Base-by-base conservation (phyloP, 345 rosid genomes). In the Salix caprea region DNA sequence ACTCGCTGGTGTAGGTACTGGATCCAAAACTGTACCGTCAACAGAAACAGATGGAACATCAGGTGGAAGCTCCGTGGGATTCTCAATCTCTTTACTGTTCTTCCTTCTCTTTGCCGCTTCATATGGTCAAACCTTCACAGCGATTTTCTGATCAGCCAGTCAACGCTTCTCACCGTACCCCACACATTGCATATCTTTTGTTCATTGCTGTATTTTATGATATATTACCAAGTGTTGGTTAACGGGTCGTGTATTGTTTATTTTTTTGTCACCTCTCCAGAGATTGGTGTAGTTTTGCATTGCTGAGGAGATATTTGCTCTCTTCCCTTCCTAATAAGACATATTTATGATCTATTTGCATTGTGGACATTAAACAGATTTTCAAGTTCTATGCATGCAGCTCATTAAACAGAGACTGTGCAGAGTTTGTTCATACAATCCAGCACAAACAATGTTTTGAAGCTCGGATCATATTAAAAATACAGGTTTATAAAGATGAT, bases 11-110 rank as follows among this genome's bases (percentile, higher is more conserved):
- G 82, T 74, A 88, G 90, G 90, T 81, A 74, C 78, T 42, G 90
- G 92, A 83, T 92, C 97, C 3, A 89, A 84, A 84, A 85, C 84
- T 0, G 82, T 84, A 82, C 97, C 97, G 8, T 86, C 88, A 67
- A 86, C 90, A 13, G 82, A 87, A 70, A 87, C 76, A 77, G 81
- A 64, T 26, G 87, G 91, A 39, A 70, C 88, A 72, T 90, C 97
- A 61, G 86, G 84, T 68, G 94, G 88, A 77, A 89, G 84, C 91
- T 85, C 86, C 74, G 77, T 74, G 83, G 86, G 79, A 77, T 71
- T 89, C 74, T 85, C 98, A 18, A 74, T 85, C 77, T 82, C 90
- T 54, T 78, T 88, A 79, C 83, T 89, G 61, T 24, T 77, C 70
- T 76, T 89, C 81, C 82, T 88, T 60, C 77, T 95, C 64, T 79